A percentile compares a stretch with the other conserved stretches of the same genome.
These are phyloP conservation scores for Kitagawia praeruptora DNA, from an alignment of 129 eudicot species.

Conservation along the genomic window DNA sequence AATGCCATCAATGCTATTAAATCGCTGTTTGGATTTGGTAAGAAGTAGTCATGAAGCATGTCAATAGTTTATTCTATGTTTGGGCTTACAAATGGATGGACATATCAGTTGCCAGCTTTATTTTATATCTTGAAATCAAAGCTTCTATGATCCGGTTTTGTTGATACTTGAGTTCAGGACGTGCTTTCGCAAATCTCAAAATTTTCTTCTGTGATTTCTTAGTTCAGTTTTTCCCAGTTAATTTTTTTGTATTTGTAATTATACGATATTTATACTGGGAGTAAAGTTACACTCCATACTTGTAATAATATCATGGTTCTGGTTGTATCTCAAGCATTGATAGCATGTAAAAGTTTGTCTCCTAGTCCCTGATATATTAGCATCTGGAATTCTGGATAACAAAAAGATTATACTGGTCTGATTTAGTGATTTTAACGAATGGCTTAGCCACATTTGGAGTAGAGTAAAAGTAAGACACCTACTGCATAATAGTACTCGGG, in stretches of 20 bases:
- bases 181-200: neutral
- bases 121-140: neutral
- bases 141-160: conserved; percentile 1
- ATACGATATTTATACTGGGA: neutral
- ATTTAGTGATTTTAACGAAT: neutral
- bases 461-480: neutral
- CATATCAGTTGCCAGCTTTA: neutral
- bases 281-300: conserved; percentile 3
- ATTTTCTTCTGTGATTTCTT: neutral
- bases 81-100: conserved; percentile 1
- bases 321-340: neutral
- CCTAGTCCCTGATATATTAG: neutral
- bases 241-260: neutral
- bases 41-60: conserved; percentile 31
- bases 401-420: neutral
- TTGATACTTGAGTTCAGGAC: neutral
- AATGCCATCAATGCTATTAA: conserved; percentile 89
- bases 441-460: neutral
- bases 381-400: neutral
- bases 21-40: conserved; percentile 83
- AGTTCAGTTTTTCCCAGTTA: neutral
- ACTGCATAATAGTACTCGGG: neutral
- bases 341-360: neutral
- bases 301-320: neutral
- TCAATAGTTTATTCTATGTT: conserved; percentile 10